Percentiles rank a stretch among this genome's conserved stretches.
Conservation (phyloP, 2,329 filamentous ascomycete genomes). For the Massarina eburnea region DNA sequence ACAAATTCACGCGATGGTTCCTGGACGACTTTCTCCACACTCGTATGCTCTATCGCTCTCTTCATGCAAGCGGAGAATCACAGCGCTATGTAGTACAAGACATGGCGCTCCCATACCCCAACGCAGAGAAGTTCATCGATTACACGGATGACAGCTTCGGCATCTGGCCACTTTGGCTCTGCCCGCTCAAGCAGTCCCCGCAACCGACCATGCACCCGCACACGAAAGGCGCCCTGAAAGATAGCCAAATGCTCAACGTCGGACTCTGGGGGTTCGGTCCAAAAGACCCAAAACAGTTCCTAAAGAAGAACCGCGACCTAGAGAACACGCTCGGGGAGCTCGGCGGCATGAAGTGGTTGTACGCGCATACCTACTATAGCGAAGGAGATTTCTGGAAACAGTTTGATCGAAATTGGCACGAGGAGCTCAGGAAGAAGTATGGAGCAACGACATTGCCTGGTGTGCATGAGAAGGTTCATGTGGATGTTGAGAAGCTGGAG, state of each 20-base stretch:
- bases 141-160: slow-evolving; percentile 44
- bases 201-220: slow-evolving; percentile 40
- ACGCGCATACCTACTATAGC: slow-evolving; percentile 69
- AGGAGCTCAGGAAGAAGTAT: slow-evolving; percentile 60
- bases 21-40: slow-evolving; percentile 66
- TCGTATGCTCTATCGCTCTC: slow-evolving; percentile 64
- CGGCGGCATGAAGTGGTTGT: slow-evolving; percentile 69
- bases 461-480: slow-evolving; percentile 69
- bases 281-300: slow-evolving; percentile 44
- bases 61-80: slow-evolving; percentile 63
- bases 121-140: slow-evolving; percentile 47
- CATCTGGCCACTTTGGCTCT: slow-evolving; percentile 54
- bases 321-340: slow-evolving; percentile 62
- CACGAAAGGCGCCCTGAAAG: slow-evolving; percentile 28
- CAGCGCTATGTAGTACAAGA: slow-evolving; percentile 68
- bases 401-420: slow-evolving; percentile 63
- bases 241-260: slow-evolving; percentile 54
- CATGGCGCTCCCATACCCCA: slow-evolving; percentile 52
- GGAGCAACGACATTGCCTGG: slow-evolving; percentile 61
- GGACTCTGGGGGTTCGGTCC: slow-evolving; percentile 76
- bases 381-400: slow-evolving; percentile 69
- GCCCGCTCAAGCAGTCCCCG: slow-evolving; percentile 44
- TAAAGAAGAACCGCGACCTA: slow-evolving; percentile 60
- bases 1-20: slow-evolving; percentile 61
- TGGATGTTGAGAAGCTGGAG: slow-evolving; percentile 36